Evolutionary conservation across 139 green algal genomes (phyloP).

Genomic region (Parachlorella kessleri): DNA sequence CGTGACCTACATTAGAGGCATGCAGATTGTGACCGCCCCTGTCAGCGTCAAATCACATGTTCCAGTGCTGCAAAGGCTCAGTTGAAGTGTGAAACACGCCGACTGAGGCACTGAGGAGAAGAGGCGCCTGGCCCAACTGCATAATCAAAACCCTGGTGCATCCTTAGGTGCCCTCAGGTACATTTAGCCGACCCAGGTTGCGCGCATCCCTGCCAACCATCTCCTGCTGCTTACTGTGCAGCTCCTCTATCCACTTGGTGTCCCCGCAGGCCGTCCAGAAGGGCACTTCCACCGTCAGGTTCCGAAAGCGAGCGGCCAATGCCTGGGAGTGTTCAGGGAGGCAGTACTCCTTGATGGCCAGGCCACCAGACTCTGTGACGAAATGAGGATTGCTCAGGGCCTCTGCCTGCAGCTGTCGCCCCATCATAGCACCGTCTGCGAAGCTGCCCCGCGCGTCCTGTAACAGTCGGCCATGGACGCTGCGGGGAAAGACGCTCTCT

Average conservation of each 20-base stretch:
- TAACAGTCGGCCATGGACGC: no score
- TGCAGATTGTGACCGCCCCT: no score
- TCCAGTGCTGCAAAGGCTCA: not conserved
- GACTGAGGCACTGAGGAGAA: no score
- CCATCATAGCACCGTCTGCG: no score
- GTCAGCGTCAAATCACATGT: not conserved
- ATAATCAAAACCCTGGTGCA: not conserved
- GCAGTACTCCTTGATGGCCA: not conserved
- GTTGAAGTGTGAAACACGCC: not conserved
- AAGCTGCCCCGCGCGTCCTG: no score
- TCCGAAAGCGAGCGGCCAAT: not conserved
- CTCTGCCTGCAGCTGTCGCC: no score
- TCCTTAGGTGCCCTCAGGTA: not conserved
- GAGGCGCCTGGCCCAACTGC: not conserved
- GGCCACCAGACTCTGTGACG: not conserved
- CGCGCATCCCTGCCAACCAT: no score
- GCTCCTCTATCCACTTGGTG: not conserved
- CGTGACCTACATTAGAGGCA: no score
- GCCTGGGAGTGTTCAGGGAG: not conserved
- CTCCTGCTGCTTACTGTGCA: not conserved
- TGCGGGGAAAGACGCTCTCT: no score
- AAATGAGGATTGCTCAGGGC: no score
- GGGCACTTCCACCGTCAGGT: not conserved
- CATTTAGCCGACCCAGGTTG: no score
- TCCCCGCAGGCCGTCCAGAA: constrained; percentile 2